Conservation (phyloP, 1,284 basidiomycete species). For the Trichosporon coremiiforme region DNA sequence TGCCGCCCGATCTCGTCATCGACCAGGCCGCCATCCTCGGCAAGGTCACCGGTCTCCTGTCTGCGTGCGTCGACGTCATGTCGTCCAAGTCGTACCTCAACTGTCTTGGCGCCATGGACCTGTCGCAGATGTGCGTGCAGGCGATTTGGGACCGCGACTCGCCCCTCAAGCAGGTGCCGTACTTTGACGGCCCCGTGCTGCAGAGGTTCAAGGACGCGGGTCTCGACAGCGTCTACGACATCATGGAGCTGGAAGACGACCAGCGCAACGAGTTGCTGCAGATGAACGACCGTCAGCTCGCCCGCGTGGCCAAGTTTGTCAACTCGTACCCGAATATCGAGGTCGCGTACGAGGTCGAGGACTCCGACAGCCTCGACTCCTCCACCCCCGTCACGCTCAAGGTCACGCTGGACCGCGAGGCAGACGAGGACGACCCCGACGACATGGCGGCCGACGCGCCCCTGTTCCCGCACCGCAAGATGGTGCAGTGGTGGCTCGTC, state of each 20-base stretch:
- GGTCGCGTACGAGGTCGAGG: constrained; percentile 72
- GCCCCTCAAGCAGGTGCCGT: constrained; percentile 90
- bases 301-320: constrained; percentile 80
- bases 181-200: constrained; percentile 86
- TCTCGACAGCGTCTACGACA: constrained; percentile 86
- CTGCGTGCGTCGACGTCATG: constrained; percentile 97
- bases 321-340: constrained; percentile 94
- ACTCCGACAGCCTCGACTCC: constrained; percentile 77
- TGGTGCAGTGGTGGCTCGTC: constrained; percentile 97
- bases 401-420: constrained; percentile 78
- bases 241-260: constrained; percentile 96
- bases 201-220: constrained; percentile 79
- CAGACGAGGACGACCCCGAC: constrained; percentile 70
- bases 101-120: constrained; percentile 95
- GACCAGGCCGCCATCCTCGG: constrained; percentile 85
- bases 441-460: constrained; percentile 85
- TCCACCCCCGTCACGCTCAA: constrained; percentile 79
- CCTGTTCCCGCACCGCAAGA: constrained; percentile 86
- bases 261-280: constrained; percentile 77
- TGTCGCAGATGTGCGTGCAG: constrained; percentile 99
- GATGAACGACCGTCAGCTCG: constrained; percentile 84
- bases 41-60: constrained; percentile 85
- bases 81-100: constrained; percentile 92
- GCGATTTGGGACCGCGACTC: constrained; percentile 97
- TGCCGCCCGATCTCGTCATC: constrained; percentile 89